A percentile compares a stretch with the other conserved stretches of the same genome.
Evolutionary conservation across 2,329 filamentous ascomycete species (phyloP).

Genomic region (Nemania serpens): DNA sequence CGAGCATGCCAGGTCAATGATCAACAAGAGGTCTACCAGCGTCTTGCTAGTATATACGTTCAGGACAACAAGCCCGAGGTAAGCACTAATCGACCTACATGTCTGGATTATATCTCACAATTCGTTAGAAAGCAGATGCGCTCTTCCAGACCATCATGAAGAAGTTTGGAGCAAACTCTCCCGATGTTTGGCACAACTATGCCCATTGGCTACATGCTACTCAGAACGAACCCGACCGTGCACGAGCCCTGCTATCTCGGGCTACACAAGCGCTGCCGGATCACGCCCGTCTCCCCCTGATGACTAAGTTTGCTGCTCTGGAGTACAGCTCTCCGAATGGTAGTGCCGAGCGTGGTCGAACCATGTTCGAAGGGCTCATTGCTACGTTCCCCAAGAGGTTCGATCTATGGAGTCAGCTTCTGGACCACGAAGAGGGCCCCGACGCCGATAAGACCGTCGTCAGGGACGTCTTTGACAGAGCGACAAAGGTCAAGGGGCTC

Average conservation of each 20-base stretch:
- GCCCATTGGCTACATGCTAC: conserved; percentile 88
- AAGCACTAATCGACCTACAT: conserved; percentile 46
- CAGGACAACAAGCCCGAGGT: conserved; percentile 84
- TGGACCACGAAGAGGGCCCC: conserved; percentile 77
- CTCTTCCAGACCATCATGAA: conserved; percentile 87
- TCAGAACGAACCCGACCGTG: conserved; percentile 69
- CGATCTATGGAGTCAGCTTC: conserved; percentile 89
- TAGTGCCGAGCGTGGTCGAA: conserved; percentile 87
- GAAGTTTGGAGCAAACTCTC: conserved; percentile 82
- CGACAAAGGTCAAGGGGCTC: conserved; percentile 69
- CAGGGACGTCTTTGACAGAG: conserved; percentile 81
- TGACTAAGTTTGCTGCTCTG: conserved; percentile 85
- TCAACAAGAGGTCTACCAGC: conserved; percentile 84
- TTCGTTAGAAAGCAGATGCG: conserved; percentile 77
- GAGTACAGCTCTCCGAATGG: conserved; percentile 86
- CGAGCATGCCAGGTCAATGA: conserved; percentile 94
- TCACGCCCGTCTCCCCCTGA: conserved; percentile 70
- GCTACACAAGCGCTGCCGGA: conserved; percentile 82
- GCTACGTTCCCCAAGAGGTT: conserved; percentile 85
- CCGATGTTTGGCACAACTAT: conserved; percentile 91
- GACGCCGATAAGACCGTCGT: conserved; percentile 59
- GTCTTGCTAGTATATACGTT: conserved; percentile 92
- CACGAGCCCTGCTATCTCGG: conserved; percentile 77
- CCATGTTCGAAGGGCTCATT: conserved; percentile 89
- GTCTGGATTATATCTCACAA: conserved; percentile 36